Evolutionary conservation across 208 protist genomes (phyloP), one percentile per base, ranked within the genome.

Genomic region (Trypanosoma cruzi): DNA sequence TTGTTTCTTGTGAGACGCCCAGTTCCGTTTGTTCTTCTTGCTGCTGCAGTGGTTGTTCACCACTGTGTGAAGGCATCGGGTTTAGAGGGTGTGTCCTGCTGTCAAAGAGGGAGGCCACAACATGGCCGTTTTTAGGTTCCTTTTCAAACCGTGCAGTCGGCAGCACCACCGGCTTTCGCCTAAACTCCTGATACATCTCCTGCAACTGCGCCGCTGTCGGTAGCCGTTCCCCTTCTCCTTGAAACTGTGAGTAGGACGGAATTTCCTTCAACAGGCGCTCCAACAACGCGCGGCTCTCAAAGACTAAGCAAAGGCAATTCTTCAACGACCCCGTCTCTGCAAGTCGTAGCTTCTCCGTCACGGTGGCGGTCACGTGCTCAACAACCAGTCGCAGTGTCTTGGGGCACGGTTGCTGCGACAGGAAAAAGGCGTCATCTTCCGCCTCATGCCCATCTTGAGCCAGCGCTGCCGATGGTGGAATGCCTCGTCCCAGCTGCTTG

Each of bases 251-350:
- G 73, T 95, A 94, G 40, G 61, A 69, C 0, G 92, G 89, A 24
- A 93, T 88, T 56, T 96, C 92, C 68, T 94, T 93, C 28, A 96
- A 66, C 56, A 96, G 64, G 7, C 86, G 83, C 40, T 96, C 87
- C 11, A 96, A 71, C 64, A 96, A 56, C 46, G 85, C 71, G 49
- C 88, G 83, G 13, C 79, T 82, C 71, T 96, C 92, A 79, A 96
- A 96, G 31, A 84, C 81, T 56, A 86, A 89, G 36, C 84, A 68
- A 48, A 96, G 77, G 68, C 84, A 88, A 60, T 93, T 81, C 56
- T 85, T 83, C 34, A 96, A 52, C 16, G 87, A 94, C 0, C 92
- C 86, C 5, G 50, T 69, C 52, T 91, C 80, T 18, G 92, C 92
- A 7, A 94, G 50, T n/a, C 68, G 44, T 50, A 96, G 34, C 65